Evolutionary conservation across 1,139 yeast genomes (phyloP), one percentile per base, ranked within the genome.

Genomic region (Trichomonascaceae sp.): DNA sequence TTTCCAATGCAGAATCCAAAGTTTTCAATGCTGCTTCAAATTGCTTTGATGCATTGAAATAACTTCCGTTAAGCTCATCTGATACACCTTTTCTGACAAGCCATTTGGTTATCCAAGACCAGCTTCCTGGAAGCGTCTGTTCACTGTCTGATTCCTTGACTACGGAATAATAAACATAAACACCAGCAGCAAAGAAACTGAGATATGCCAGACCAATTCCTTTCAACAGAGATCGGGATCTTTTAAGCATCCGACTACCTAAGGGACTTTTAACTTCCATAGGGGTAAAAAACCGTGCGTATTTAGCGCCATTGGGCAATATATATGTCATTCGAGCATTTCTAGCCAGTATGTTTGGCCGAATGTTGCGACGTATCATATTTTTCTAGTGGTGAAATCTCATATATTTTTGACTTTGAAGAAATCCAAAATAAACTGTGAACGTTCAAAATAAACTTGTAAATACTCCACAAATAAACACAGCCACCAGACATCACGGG

Each of bases 81-180:
- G 62, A 64, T 1, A 70, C 67, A 1, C 69, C 74, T 2, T 65
- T 58, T 32, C 69, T 57, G 1, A 61, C 65, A 13, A 64, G 54
- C 9, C 65, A 43, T 47, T 60, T 66, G n/a, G 65, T 58, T 20
- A 56, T 44, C n/a, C 66, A 53, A 1, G 70, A 54, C 71, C 73
- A 70, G n/a, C 63, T 66, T 1, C 51, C 44, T 0, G 71, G 67
- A 47, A 70, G 60, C 1, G 58, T 58, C 55, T 69, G 73, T 19
- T 62, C 60, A 13, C 59, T 55, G 27, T 66, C 66, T 8, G 66
- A 55, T 43, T 57, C 62, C 6, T 43, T 41, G 13, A 13, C 39
- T 20, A 50, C 19, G 8, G 41, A 24, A 32, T 32, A 50, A 39
- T 45, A 50, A 24, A 50, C 30, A 15, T 24, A 36, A 18, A 44